phyloP scores from a whole-genome alignment of 495 filamentous ascomycete species.

The Penicillium manginii region DNA sequence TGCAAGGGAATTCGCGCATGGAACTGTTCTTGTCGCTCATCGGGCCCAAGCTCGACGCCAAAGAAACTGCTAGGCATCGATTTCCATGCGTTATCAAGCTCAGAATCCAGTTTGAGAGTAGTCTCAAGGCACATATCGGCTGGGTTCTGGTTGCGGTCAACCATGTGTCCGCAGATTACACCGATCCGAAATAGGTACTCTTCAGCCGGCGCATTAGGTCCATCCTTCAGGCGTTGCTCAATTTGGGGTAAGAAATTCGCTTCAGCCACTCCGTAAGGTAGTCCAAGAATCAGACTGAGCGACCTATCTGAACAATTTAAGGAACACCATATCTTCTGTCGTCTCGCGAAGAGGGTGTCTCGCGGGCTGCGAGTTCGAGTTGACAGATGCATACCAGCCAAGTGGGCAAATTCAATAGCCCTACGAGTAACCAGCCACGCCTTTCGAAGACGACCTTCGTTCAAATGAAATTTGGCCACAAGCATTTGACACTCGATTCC shows the following conservation, averaged over 20 bases:
- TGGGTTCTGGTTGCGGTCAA: slow-evolving; percentile 53
- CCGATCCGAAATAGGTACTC: slow-evolving; percentile 39
- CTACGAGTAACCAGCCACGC: slow-evolving; percentile 53
- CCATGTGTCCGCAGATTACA: slow-evolving; percentile 50
- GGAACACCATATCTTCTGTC: slow-evolving; percentile 48
- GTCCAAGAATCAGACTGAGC: slow-evolving; percentile 51
- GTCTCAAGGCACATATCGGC: slow-evolving; percentile 38
- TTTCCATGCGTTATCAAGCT: slow-evolving; percentile 46
- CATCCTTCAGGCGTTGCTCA: slow-evolving; percentile 22
- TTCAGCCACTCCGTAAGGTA: slow-evolving; percentile 52
- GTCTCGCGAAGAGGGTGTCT: slow-evolving; percentile 30
- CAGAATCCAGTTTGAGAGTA: slow-evolving; percentile 52
- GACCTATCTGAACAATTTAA: slow-evolving; percentile 49
- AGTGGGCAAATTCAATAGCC: slow-evolving; percentile 50
- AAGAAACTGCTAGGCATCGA: slow-evolving; percentile 41
- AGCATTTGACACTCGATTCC: slow-evolving; percentile 55
- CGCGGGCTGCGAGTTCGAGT: slow-evolving; percentile 22
- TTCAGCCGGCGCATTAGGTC: slow-evolving; percentile 19
- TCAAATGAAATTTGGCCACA: slow-evolving; percentile 48
- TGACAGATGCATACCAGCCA: slow-evolving; percentile 48
- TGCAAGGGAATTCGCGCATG: slow-evolving; percentile 44
- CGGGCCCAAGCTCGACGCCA: slow-evolving; percentile 15
- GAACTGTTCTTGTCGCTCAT: slow-evolving; percentile 25
- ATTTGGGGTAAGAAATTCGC: slow-evolving; percentile 34
- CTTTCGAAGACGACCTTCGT: slow-evolving; percentile 55